Evolutionary conservation across 805 yeast genomes (phyloP), one percentile per base, ranked within the genome.

Genomic region (Candida dajiaensis): DNA sequence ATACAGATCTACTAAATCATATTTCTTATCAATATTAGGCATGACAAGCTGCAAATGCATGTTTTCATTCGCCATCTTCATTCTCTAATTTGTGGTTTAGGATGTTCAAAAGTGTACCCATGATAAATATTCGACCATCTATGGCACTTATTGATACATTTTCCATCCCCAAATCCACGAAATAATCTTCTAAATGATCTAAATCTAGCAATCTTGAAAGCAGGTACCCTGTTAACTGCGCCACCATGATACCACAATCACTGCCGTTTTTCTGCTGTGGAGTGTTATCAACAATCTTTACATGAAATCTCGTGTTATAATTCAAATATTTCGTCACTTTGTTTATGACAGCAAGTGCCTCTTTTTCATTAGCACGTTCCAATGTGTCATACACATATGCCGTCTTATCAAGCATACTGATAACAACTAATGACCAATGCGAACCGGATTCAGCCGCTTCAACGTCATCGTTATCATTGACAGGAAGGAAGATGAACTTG

Each of bases 371-470:
- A 2, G 62, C 57, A 4, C 49, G 31, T 18, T 54, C 58, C 48
- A 79, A 78, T 64, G 40, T 78, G 56, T 86, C 94, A 57, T 80
- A 83, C 11, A 83, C 66, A 20, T 68, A 70, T 3, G 81, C 74
- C 28, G 64, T 68, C 16, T 67, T 64, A 37, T 77, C 83, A 13
- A 72, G 62, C 9, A 74, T 50, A 29, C 74, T 71, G 7, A 81
- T 67, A 15, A 85, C 71, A 13, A 81, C 70, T 15, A 86, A 63
- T 1, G 86, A 80, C 94, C 95, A 85, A 63, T 86, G 94, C 40
- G 80, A 80, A 1, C 92, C 94, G 16, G 82, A 81, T 50, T 78
- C 85, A 2, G 74, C 77, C 0, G 66, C 65, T 41, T 74, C 83
- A 38, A 79, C 67, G 45, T 80, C 83, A 40, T 74, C 83, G 49